Conservation (phyloP, 2,329 filamentous ascomycete species). For the Tolypocladium tropicale region DNA sequence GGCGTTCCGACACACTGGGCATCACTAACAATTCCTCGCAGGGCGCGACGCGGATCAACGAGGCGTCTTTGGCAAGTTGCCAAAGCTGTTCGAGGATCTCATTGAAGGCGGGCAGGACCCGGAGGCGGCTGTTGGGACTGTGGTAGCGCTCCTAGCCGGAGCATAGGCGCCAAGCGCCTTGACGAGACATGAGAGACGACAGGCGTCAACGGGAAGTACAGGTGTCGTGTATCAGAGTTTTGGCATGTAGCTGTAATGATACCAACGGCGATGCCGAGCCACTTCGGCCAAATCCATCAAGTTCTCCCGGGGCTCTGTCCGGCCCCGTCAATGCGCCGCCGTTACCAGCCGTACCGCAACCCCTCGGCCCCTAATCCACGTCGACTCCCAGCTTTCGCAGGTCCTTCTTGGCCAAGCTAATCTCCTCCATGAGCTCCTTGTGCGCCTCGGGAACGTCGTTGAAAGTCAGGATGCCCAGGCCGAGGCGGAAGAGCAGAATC, state of each 20-base stretch:
- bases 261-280: neutral
- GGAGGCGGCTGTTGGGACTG: constrained; percentile 44
- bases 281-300: neutral
- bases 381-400: constrained; percentile 65
- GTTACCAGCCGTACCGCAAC: neutral
- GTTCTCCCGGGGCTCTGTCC: neutral
- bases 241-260: neutral
- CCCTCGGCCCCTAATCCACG: constrained; percentile 47
- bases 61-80: constrained; percentile 45
- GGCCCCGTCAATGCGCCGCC: neutral
- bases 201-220: neutral
- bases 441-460: constrained; percentile 91
- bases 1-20: constrained; percentile 1
- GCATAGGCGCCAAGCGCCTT: constrained; percentile 16
- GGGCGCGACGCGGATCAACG: constrained; percentile 51
- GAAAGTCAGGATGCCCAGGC: constrained; percentile 89
- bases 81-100: constrained; percentile 49
- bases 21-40: constrained; percentile 17
- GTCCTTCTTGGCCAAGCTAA: constrained; percentile 65
- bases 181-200: constrained; percentile 6
- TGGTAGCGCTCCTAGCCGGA: constrained; percentile 50
- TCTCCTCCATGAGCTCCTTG: constrained; percentile 78
- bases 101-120: constrained; percentile 45
- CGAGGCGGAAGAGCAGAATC: constrained; percentile 84
- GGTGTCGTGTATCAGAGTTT: neutral